Conservation (phyloP, 805 yeast species). For the Wickerhamomyces silvicola region DNA sequence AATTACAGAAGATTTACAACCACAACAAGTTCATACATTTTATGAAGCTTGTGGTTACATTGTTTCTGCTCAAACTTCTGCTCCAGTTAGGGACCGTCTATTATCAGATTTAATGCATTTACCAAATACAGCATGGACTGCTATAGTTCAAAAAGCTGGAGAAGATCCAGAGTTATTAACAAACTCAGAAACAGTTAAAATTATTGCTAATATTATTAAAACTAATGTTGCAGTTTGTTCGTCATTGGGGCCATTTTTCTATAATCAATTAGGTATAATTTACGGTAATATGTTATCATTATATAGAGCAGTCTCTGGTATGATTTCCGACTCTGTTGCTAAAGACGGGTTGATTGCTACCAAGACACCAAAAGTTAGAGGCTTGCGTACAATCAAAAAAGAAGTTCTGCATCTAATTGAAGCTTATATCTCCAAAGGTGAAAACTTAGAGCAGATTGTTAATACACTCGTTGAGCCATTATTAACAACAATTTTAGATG, state of each 20-base stretch:
- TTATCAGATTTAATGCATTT: slow-evolving; percentile 76
- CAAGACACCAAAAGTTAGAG: slow-evolving; percentile 90
- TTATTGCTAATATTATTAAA: slow-evolving; percentile 87
- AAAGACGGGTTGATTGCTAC: slow-evolving; percentile 83
- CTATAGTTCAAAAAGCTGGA: slow-evolving; percentile 78
- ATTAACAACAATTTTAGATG: slow-evolving; percentile 79
- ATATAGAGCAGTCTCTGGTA: slow-evolving; percentile 80
- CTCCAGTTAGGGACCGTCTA: slow-evolving; percentile 62
- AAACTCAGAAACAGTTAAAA: slow-evolving; percentile 80
- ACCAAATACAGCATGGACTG: slow-evolving; percentile 93
- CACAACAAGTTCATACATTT: slow-evolving; percentile 96
- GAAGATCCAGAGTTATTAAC: slow-evolving; percentile 75
- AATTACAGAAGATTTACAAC: slow-evolving; percentile 87
- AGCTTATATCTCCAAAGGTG: slow-evolving; percentile 82
- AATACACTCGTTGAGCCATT: slow-evolving; percentile 77
- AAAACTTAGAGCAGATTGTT: slow-evolving; percentile 74
- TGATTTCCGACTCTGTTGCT: slow-evolving; percentile 78
- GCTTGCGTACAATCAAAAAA: slow-evolving; percentile 91
- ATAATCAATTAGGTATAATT: slow-evolving; percentile 79
- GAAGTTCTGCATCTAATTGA: slow-evolving; percentile 87
- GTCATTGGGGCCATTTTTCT: slow-evolving; percentile 89
- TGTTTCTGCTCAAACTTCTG: slow-evolving; percentile 76
- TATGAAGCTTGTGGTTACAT: slow-evolving; percentile 97
- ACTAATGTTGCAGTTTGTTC: slow-evolving; percentile 94
- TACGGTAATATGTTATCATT: slow-evolving; percentile 86